Evolutionary conservation across 83 land plant genomes (phyloP), one percentile per base, ranked within the genome.

Genomic region (Thuja plicata): DNA sequence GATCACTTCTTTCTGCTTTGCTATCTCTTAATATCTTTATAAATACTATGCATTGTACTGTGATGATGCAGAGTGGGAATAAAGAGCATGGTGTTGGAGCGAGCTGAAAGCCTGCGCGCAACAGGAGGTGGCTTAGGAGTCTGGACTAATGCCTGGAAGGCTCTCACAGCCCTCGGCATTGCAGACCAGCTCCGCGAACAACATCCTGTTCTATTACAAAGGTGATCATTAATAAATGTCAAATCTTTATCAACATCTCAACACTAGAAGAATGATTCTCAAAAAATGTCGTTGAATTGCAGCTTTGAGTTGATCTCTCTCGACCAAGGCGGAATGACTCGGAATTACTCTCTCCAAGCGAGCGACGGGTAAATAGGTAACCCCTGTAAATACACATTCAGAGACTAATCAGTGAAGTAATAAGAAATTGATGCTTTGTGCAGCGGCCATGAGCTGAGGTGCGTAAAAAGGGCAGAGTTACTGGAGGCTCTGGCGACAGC

Each of bases 111-210:
- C 3, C 43, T 90, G 16, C 57, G 93, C 0, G 89, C 91, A 46
- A 57, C 83, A 1, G 89, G 91, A 46, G 84, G 86, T 21, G 88
- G 80, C 46, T 73, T 92, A 17, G 87, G 86, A 11, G 43, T 91
- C n/a, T 73, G 50, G 71, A 55, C 82, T 5, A 92, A 92, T 40
- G 93, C 91, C 5, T 92, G 93, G 93, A 83, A 87, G 2, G 93
- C 91, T 1, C 88, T 92, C 10, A 88, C 85, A 34, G 87, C 84
- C 76, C 93, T 92, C 16, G 93, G 91, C 41, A 86, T 92, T 0
- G 93, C 85, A 5, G 76, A 88, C 16, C 74, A 85, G 21, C 89
- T 92, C 38, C 89, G 91, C 10, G 35, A 85, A 8, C 79, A 76
- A 30, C 38, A 35, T 76, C 34, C n/a, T 50, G 1, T 52, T 46